phyloP scores from a whole-genome alignment of 108 stramenopile genomes.

The Cyclotella atomus region DNA sequence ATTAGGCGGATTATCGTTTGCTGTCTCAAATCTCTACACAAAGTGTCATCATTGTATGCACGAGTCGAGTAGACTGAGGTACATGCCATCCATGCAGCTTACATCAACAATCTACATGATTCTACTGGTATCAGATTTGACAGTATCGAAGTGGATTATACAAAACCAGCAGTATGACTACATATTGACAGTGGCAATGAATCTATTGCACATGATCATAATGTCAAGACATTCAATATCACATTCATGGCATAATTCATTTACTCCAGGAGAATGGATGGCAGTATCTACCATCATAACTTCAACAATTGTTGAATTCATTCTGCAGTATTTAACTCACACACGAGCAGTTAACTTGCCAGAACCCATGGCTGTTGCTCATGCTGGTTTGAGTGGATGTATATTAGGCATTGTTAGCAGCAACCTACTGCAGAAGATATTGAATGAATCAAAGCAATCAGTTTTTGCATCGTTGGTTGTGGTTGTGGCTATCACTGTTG shows the following conservation, averaged over 20 bases:
- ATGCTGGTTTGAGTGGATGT: conserved; percentile 50
- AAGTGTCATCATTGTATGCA: not conserved
- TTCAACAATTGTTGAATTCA: conserved; percentile 33
- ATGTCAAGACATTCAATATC: not conserved
- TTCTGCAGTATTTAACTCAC: conserved; percentile 14
- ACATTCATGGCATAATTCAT: conserved; percentile 43
- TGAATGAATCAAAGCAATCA: not conserved
- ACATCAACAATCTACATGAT: not conserved
- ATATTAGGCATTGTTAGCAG: conserved; percentile 20
- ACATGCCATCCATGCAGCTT: not conserved
- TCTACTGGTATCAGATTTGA: not conserved
- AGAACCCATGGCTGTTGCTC: conserved; percentile 26
- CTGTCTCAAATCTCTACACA: conserved; percentile 23
- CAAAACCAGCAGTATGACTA: not conserved
- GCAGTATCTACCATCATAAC: conserved; percentile 38
- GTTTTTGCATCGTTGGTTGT: not conserved
- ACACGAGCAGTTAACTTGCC: conserved; percentile 9
- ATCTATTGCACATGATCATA: not conserved
- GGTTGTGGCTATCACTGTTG: conserved; percentile 20
- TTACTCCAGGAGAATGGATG: conserved; percentile 55
- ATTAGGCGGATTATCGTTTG: conserved; percentile 27
- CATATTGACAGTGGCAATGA: not conserved
- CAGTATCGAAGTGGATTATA: not conserved
- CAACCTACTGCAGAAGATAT: conserved; percentile 5
- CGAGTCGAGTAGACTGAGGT: not conserved